Conservation (phyloP, 768 basidiomycete species). For the Solioccasus polychromus region DNA sequence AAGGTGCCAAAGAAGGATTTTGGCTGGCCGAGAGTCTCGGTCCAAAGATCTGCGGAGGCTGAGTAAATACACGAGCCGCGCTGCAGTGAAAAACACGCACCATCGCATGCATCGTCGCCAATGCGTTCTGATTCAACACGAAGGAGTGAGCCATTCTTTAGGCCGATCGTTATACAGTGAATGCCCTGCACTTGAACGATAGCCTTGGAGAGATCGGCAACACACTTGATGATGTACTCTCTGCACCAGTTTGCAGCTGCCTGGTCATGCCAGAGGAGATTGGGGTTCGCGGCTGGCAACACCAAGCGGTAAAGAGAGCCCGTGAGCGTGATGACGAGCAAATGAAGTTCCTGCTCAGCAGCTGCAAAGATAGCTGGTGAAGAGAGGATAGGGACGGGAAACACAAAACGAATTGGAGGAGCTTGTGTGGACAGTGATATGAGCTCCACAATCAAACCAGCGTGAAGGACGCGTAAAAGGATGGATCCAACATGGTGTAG, state of each 20-base stretch:
- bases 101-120: slow-evolving; percentile 52
- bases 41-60: slow-evolving; percentile 59
- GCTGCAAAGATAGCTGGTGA: slow-evolving; percentile 61
- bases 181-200: slow-evolving; percentile 66
- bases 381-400: slow-evolving; percentile 65
- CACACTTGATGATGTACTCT: slow-evolving; percentile 64
- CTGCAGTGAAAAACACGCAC: slow-evolving; percentile 39
- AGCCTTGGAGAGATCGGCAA: slow-evolving; percentile 40
- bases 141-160: slow-evolving; percentile 61
- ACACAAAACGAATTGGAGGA: slow-evolving; percentile 71
- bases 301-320: slow-evolving; percentile 75
- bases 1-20: slow-evolving; percentile 65
- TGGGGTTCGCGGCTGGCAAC: slow-evolving; percentile 53
- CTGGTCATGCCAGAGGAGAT: slow-evolving; percentile 58
- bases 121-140: slow-evolving; percentile 65
- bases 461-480: slow-evolving; percentile 71
- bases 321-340: slow-evolving; percentile 63
- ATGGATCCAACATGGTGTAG: slow-evolving; percentile 60
- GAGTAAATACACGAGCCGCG: slow-evolving; percentile 7
- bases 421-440: slow-evolving; percentile 65
- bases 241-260: slow-evolving; percentile 54
- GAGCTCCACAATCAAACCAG: slow-evolving; percentile 72
- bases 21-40: slow-evolving; percentile 61
- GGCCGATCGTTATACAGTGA: slow-evolving; percentile 60
- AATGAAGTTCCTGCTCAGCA: slow-evolving; percentile 50